Evolutionary conservation across 768 basidiomycete species (phyloP), one percentile per base, ranked within the genome.

Genomic region (Crucibulum laeve): DNA sequence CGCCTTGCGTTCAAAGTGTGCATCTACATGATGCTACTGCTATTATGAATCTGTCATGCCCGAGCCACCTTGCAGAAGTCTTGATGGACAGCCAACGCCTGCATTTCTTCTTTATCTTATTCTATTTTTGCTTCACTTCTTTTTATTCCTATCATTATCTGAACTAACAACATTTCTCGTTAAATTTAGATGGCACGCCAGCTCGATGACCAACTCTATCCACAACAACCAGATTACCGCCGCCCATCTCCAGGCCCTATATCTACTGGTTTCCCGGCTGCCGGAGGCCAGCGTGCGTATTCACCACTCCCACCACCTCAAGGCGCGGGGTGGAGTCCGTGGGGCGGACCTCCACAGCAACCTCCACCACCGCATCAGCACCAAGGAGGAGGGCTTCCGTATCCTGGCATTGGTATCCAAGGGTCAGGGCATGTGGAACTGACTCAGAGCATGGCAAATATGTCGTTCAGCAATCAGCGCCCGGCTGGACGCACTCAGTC

Each of bases 101-200:
- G n/a, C n/a, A n/a, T n/a, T n/a, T n/a, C n/a, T n/a, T n/a, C n/a
- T n/a, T n/a, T n/a, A n/a, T n/a, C n/a, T n/a, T n/a, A n/a, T n/a
- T n/a, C n/a, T n/a, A n/a, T n/a, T n/a, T n/a, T n/a, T n/a, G n/a
- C n/a, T n/a, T n/a, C n/a, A n/a, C n/a, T n/a, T n/a, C n/a, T n/a
- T n/a, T n/a, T n/a, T n/a, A n/a, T n/a, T n/a, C n/a, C n/a, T n/a
- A n/a, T n/a, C n/a, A n/a, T n/a, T n/a, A n/a, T n/a, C n/a, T n/a
- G n/a, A n/a, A n/a, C n/a, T n/a, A n/a, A 22, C 26, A 6, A 44
- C 32, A 40, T 28, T 47, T 45, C 32, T 38, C 22, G 24, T 47
- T 28, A 37, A 49, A 21, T 13, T 44, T 42, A 85, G 82, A 86
- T 86, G 76, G 80, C 84, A 7, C 70, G 73, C 48, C 71, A 68